Percentiles rank a stretch among this genome's conserved stretches.
Evolutionary conservation across 768 basidiomycete genomes (phyloP).

Genomic region (Tylopilus plumbeoviolaceoides): DNA sequence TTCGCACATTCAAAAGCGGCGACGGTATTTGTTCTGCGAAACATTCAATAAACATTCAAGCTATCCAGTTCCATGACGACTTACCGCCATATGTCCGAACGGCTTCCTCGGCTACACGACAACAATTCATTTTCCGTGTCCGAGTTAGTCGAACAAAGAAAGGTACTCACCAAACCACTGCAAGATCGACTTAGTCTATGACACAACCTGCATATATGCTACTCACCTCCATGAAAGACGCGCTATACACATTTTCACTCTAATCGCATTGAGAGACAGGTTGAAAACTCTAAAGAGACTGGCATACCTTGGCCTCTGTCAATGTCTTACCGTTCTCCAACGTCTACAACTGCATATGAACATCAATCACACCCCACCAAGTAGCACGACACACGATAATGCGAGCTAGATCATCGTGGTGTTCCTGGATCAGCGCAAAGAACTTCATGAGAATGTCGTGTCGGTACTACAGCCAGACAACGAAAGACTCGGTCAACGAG

Average conservation of each 20-base stretch:
- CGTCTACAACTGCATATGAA: constrained; percentile 47
- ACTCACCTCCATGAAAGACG: constrained; percentile 77
- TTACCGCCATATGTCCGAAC: constrained; percentile 86
- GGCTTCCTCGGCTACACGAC: constrained; percentile 76
- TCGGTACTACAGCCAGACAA: constrained; percentile 47
- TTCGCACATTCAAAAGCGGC: constrained; percentile 61
- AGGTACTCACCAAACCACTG: constrained; percentile 73
- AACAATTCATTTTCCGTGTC: background rate
- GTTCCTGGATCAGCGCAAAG: constrained; percentile 71
- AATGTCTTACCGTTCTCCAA: constrained; percentile 95
- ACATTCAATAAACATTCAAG: background rate
- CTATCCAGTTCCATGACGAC: constrained; percentile 10
- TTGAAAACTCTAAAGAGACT: background rate
- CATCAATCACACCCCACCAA: background rate
- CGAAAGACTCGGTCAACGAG: background rate
- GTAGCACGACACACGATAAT: constrained; percentile 61
- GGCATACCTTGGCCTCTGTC: constrained; percentile 67
- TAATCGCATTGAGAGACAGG: constrained; percentile 22
- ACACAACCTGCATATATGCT: constrained; percentile 2
- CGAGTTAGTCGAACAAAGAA: background rate
- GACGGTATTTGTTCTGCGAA: constrained; percentile 78
- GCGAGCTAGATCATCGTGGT: constrained; percentile 81
- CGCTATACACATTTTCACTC: constrained; percentile 83
- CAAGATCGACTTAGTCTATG: background rate
- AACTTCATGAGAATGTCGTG: constrained; percentile 83